These are phyloP conservation scores for Picochlorum sp. DNA, from an alignment of 139 green algal species.

Conservation along the genomic window DNA sequence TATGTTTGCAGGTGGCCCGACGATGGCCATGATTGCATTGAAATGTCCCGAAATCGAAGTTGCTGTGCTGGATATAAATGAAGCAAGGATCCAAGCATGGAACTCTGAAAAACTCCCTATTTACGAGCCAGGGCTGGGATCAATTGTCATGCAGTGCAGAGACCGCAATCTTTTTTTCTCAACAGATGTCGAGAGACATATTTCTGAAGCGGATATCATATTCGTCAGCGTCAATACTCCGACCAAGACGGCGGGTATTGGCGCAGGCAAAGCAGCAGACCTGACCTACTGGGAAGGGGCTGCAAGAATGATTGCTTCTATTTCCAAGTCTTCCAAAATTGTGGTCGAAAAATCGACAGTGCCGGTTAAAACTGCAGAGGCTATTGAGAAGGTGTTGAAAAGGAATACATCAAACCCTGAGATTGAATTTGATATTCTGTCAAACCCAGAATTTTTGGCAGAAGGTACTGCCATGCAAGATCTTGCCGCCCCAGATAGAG, in stretches of 20 bases:
- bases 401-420: conserved; percentile 56
- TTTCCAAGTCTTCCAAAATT: conserved; percentile 82
- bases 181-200: conserved; percentile 85
- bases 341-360: conserved; percentile 99
- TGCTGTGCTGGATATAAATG: conserved; percentile 85
- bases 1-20: conserved; percentile 43
- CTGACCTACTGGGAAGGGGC: conserved; percentile 98
- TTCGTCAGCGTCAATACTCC: conserved; percentile 99
- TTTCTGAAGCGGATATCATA: conserved; percentile 90
- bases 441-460: conserved; percentile 80
- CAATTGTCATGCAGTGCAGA: conserved; percentile 72
- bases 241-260: conserved; percentile 93
- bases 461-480: conserved; percentile 86
- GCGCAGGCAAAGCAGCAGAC: conserved; percentile 91
- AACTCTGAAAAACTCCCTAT: conserved; percentile 96
- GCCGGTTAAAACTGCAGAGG: conserved; percentile 97
- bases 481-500: conserved; percentile 52
- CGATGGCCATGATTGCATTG: conserved; percentile 80
- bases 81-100: conserved; percentile 79
- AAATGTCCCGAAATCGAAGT: conserved; percentile 95
- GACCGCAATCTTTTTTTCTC: conserved; percentile 95
- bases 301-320: conserved; percentile 80
- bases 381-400: conserved; percentile 85
- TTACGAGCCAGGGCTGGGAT: conserved; percentile 92
- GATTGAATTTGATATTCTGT: conserved; percentile 92